phyloP scores from a whole-genome alignment of 2,329 filamentous ascomycete species.

The Bipolaris zeicola region DNA sequence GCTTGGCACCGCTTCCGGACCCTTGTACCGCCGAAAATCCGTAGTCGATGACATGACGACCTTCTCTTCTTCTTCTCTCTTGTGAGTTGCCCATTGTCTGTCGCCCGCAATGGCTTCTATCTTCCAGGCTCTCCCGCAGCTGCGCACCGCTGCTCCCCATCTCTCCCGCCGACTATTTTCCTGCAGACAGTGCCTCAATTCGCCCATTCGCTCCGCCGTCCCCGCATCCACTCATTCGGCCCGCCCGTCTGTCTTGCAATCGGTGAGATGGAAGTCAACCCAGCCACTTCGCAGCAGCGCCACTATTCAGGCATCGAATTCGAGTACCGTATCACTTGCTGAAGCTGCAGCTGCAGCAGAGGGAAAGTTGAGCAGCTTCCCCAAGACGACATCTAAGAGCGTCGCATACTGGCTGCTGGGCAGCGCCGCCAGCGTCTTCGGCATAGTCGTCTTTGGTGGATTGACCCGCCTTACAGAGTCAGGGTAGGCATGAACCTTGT shows the following conservation, averaged over 20 bases:
- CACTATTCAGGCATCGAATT: constrained; percentile 20
- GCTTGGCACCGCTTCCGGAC: constrained; percentile 8
- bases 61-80: not conserved
- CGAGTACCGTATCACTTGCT: constrained; percentile 18
- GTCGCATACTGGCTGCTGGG: constrained; percentile 93
- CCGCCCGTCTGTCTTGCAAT: constrained; percentile 36
- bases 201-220: constrained; percentile 30
- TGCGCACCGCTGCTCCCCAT: constrained; percentile 47
- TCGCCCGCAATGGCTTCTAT: constrained; percentile 41
- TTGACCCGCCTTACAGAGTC: constrained; percentile 94
- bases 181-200: constrained; percentile 39
- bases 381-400: constrained; percentile 70
- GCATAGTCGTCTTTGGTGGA: constrained; percentile 94
- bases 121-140: constrained; percentile 45
- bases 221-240: constrained; percentile 22
- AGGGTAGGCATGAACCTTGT: constrained; percentile 64
- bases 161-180: constrained; percentile 46
- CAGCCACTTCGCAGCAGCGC: constrained; percentile 35
- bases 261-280: constrained; percentile 45
- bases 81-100: constrained; percentile 1
- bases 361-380: constrained; percentile 50
- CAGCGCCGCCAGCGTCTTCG: constrained; percentile 92
- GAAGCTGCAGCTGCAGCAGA: constrained; percentile 19
- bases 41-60: constrained; percentile 13
- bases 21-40: constrained; percentile 19